These are phyloP conservation scores for Fusarium scirpi DNA, from an alignment of 2,329 filamentous ascomycete species.

Conservation along the genomic window DNA sequence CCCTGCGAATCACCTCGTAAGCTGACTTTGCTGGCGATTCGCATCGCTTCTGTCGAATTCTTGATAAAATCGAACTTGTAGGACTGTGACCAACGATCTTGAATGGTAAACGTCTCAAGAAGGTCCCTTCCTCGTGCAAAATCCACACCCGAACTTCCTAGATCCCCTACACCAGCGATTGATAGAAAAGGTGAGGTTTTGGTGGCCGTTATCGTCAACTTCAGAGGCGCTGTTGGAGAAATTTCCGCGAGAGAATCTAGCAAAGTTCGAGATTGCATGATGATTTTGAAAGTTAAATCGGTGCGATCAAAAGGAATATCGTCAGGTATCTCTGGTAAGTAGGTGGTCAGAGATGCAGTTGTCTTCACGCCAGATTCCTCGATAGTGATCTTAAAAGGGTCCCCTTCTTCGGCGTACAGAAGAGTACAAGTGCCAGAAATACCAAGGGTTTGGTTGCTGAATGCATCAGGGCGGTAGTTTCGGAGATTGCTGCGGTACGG, in stretches of 20 bases:
- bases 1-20: slow-evolving; percentile 89
- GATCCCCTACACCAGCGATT: slow-evolving; percentile 71
- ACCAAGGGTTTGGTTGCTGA: slow-evolving; percentile 84
- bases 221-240: slow-evolving; percentile 76
- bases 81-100: slow-evolving; percentile 71
- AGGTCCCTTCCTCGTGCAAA: slow-evolving; percentile 74
- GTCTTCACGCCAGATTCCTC: slow-evolving; percentile 89
- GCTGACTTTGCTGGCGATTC: slow-evolving; percentile 90
- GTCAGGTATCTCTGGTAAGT: slow-evolving; percentile 78
- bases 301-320: slow-evolving; percentile 91
- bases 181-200: slow-evolving; percentile 77
- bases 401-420: slow-evolving; percentile 79
- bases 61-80: slow-evolving; percentile 92
- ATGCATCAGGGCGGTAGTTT: slow-evolving; percentile 77
- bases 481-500: slow-evolving; percentile 71
- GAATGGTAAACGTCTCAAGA: slow-evolving; percentile 79
- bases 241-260: slow-evolving; percentile 79
- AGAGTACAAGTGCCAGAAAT: slow-evolving; percentile 89
- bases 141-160: slow-evolving; percentile 74
- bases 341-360: slow-evolving; percentile 90
- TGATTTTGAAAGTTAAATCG: slow-evolving; percentile 87
- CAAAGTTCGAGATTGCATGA: slow-evolving; percentile 84
- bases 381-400: slow-evolving; percentile 84
- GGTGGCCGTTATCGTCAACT: slow-evolving; percentile 75
- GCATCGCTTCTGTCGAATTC: slow-evolving; percentile 91